These are phyloP conservation scores for Metrosideros polymorpha DNA, from an alignment of 441 rosid genomes.

Conservation along the genomic window DNA sequence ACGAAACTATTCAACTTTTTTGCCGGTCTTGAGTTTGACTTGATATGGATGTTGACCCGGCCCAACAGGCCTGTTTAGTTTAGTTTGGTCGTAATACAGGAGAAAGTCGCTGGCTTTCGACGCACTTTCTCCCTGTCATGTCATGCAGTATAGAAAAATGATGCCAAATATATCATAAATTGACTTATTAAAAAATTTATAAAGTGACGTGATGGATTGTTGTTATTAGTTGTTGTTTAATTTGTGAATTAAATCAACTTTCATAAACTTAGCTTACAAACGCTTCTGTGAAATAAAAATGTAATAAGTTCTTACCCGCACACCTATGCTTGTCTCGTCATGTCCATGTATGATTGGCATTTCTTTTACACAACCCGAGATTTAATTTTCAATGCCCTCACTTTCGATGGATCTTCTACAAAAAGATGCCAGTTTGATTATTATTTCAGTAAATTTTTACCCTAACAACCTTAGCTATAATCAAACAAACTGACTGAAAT, in stretches of 20 bases:
- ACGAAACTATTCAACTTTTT: background rate
- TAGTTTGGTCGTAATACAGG: background rate
- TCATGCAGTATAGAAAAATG: background rate
- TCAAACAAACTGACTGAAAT: background rate
- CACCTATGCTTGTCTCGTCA: background rate
- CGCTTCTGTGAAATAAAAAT: background rate
- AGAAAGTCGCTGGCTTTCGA: background rate
- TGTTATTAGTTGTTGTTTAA: background rate
- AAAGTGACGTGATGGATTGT: background rate
- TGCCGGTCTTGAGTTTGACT: background rate
- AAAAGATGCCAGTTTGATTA: background rate
- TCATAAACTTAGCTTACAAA: background rate
- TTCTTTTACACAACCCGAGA: background rate
- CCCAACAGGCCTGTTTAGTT: background rate
- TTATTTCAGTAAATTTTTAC: background rate
- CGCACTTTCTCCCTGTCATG: background rate
- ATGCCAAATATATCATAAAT: background rate
- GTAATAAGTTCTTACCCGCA: background rate
- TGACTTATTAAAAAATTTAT: background rate
- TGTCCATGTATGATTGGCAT: background rate
- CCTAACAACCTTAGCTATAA: background rate
- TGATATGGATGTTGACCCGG: background rate
- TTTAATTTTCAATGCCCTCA: too few species aligned
- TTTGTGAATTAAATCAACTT: background rate
- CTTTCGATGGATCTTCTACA: accelerated